phyloP scores from a whole-genome alignment of 2,329 filamentous ascomycete species.

The Fusarium sp. region DNA sequence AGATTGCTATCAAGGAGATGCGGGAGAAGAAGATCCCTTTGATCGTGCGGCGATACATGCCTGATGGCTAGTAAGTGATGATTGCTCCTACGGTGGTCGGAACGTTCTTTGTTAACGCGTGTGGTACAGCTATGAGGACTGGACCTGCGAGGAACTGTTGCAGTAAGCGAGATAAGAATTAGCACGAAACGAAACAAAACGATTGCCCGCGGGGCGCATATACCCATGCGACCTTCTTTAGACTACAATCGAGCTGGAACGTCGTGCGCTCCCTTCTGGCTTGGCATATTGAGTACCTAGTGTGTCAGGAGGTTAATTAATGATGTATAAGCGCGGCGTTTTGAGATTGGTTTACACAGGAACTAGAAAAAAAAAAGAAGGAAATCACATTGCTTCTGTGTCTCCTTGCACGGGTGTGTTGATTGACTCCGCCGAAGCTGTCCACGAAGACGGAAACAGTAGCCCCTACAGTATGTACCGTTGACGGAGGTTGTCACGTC shows the following conservation, averaged over 20 bases:
- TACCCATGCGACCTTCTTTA: slow-evolving; percentile 43
- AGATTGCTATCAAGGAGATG: slow-evolving; percentile 97
- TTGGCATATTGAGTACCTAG: slow-evolving; percentile 26
- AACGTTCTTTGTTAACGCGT: slow-evolving; percentile 23
- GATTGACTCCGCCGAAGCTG: slow-evolving; percentile 15
- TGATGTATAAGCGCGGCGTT: slow-evolving; percentile 55
- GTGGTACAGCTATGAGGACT: slow-evolving; percentile 89
- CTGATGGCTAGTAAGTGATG: slow-evolving; percentile 87
- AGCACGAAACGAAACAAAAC: slow-evolving; percentile 25
- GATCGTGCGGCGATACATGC: slow-evolving; percentile 93
- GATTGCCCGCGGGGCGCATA: slow-evolving; percentile 43
- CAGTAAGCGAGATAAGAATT: slow-evolving; percentile 56
- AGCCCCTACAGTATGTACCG: slow-evolving; percentile 5
- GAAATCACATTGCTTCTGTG: slow-evolving; percentile 38
- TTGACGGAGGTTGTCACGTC: slow-evolving; percentile 14
- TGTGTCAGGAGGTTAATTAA: slow-evolving; percentile 43
- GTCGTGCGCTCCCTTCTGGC: slow-evolving; percentile 31
- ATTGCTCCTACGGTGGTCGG: neutral
- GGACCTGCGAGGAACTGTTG: slow-evolving; percentile 96
- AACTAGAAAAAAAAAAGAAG: slow-evolving; percentile 47
- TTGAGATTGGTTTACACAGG: slow-evolving; percentile 47
- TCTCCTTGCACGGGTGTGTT: slow-evolving; percentile 25
- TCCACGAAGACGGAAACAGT: slow-evolving; percentile 6
- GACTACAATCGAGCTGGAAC: slow-evolving; percentile 43
- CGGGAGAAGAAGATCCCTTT: slow-evolving; percentile 98